These are phyloP conservation scores for Gnomoniopsis smithogilvyi DNA, from an alignment of 2,329 filamentous ascomycete genomes.

Conservation along the genomic window DNA sequence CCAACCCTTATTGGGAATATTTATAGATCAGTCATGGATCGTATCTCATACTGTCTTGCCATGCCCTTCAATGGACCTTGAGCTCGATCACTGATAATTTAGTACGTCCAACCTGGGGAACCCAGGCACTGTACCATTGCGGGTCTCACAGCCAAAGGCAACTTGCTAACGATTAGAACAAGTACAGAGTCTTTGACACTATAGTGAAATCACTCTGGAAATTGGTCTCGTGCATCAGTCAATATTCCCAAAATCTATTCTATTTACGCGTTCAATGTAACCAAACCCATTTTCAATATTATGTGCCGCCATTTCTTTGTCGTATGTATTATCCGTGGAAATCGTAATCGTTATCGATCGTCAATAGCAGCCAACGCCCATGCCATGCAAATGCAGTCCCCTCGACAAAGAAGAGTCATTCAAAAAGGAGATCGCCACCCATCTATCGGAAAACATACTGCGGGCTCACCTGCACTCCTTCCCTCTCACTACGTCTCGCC, in stretches of 20 bases:
- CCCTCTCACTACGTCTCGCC: constrained; percentile 21
- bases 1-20: too few relatives aligned
- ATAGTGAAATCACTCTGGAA: too few relatives aligned
- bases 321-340: constrained; percentile 1
- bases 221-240: background rate
- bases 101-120: too few relatives aligned
- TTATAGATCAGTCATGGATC: too few relatives aligned
- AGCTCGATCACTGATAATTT: background rate
- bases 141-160: too few relatives aligned
- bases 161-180: too few relatives aligned
- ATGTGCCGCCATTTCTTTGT: background rate
- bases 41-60: too few relatives aligned
- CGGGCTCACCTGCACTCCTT: constrained; percentile 9
- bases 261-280: background rate
- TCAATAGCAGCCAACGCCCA: constrained; percentile 6
- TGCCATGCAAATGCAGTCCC: constrained; percentile 9
- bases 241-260: background rate
- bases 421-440: background rate
- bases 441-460: constrained; percentile 11
- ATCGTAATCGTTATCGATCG: constrained; percentile 4
- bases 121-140: too few relatives aligned
- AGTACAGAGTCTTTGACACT: too few relatives aligned
- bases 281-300: background rate
- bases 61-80: too few relatives aligned
- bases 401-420: background rate